Base-by-base conservation (phyloP, 225 moss, liverwort and hornwort genomes). In the Antitrichia curtipendula region DNA sequence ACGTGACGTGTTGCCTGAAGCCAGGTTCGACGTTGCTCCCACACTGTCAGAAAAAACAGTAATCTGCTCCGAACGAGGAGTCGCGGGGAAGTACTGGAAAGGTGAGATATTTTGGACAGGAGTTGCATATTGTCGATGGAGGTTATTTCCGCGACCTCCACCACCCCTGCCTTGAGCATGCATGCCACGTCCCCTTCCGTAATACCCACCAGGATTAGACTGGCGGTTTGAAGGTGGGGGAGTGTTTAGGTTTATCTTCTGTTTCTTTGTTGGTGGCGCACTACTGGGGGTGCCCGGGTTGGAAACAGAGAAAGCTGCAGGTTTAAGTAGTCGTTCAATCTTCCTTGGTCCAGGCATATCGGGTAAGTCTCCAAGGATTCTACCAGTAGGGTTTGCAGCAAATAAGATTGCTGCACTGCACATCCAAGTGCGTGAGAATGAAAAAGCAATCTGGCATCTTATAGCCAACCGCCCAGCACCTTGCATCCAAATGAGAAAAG, bases 61-160 rank as follows among this genome's bases (percentile, higher is more conserved):
- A 0, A 68, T 1, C 0, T 38, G 21, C 0, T 75, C 74, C 0
- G 29, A 12, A 0, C 25, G 38, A 2, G 70, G 38, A 0, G 38
- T 36, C 0, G 40, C 12, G 0, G 70, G 13, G 5, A 24, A 70
- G 9, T 41, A 41, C 2, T 41, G 41, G 2, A 70, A 70, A 0
- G 70, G 40, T 0, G 70, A 70, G 9, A 19, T 28, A 6, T 12
- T 38, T 1, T 70, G 41, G 2, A 7, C 23, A 1, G 41, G 70
- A 0, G 22, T 12, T 1, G 2, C 24, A 4, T 70, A 70, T 0
- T 25, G 41, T 0, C 41, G 23, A 8, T 70, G 21, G 0, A 47
- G 6, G 7, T 75, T 1, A 10, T 50, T 24, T 1, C 60, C 13
- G 3, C 13, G 27, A 1, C 41, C 41, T 0, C 70, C 13, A 32